These are phyloP conservation scores for Phlyctochytrium arcticum DNA, from an alignment of 192 early-diverging fungal species.

Conservation along the genomic window DNA sequence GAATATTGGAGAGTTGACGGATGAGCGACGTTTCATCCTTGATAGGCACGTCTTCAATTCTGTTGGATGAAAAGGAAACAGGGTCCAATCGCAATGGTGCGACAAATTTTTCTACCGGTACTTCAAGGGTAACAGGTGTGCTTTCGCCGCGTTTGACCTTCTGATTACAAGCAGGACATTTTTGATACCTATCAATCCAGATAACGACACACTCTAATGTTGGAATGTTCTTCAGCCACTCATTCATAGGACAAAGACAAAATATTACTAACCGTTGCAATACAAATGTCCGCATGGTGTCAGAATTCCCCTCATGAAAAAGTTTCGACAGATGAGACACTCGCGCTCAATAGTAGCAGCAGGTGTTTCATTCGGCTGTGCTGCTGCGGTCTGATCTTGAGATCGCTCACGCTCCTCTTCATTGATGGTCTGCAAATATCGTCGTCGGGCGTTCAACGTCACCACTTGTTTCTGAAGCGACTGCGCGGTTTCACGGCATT, in stretches of 20 bases:
- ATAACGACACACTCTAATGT: constrained; percentile 20
- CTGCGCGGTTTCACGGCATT: neutral
- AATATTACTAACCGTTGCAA: constrained; percentile 13
- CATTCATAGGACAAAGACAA: neutral
- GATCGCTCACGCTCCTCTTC: constrained; percentile 4
- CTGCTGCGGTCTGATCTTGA: neutral
- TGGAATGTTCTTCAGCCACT: neutral
- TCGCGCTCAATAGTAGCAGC: constrained; percentile 4
- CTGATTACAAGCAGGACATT: constrained; percentile 44
- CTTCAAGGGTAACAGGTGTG: constrained; percentile 1
- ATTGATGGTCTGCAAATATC: constrained; percentile 8
- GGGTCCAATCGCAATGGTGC: neutral
- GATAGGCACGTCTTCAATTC: neutral
- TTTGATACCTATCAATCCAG: constrained; percentile 35
- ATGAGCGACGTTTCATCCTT: constrained; percentile 17
- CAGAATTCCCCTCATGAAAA: constrained; percentile 28
- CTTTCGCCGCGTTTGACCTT: neutral
- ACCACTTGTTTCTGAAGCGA: constrained; percentile 6
- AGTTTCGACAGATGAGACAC: constrained; percentile 24
- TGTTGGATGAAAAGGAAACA: too few relatives aligned
- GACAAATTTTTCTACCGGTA: neutral
- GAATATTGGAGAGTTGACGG: constrained; percentile 13
- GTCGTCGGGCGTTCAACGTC: neutral
- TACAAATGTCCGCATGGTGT: constrained; percentile 46
- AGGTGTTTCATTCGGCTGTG: too few relatives aligned